Percentiles rank a stretch among this genome's conserved stretches.
Evolutionary conservation across 2,329 filamentous ascomycete genomes (phyloP).

Genomic region (Aspergillus novofumigatus): DNA sequence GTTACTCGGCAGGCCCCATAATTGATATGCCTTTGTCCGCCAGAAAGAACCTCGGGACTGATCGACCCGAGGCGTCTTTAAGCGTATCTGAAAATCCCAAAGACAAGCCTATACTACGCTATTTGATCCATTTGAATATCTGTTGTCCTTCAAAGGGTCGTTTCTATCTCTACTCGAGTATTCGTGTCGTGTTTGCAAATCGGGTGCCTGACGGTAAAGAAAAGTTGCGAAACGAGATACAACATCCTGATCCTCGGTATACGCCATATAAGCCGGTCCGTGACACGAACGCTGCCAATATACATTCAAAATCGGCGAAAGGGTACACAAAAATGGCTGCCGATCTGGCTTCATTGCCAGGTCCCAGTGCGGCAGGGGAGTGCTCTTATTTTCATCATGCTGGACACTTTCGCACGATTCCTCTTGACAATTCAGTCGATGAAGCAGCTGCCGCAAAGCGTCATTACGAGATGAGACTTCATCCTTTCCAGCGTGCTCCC

Average conservation of each 20-base stretch:
- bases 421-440: not conserved
- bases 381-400: constrained; percentile 9
- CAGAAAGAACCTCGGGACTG: constrained; percentile 44
- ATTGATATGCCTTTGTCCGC: constrained; percentile 62
- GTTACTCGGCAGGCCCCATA: constrained; percentile 82
- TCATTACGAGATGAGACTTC: constrained; percentile 3
- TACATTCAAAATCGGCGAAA: constrained; percentile 54
- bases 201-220: constrained; percentile 94
- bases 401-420: not conserved
- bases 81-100: constrained; percentile 36
- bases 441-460: not conserved
- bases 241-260: constrained; percentile 81
- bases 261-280: constrained; percentile 70
- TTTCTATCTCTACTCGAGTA: constrained; percentile 85
- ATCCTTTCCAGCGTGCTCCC: constrained; percentile 17
- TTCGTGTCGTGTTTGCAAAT: constrained; percentile 94
- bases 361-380: constrained; percentile 1
- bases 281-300: constrained; percentile 38
- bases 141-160: constrained; percentile 80
- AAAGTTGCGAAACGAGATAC: constrained; percentile 82
- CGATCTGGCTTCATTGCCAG: constrained; percentile 35
- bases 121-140: constrained; percentile 89
- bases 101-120: constrained; percentile 70
- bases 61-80: constrained; percentile 52
- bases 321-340: constrained; percentile 56